Evolutionary conservation across 2,329 filamentous ascomycete genomes (phyloP).

Genomic region (Apiospora arundinis): DNA sequence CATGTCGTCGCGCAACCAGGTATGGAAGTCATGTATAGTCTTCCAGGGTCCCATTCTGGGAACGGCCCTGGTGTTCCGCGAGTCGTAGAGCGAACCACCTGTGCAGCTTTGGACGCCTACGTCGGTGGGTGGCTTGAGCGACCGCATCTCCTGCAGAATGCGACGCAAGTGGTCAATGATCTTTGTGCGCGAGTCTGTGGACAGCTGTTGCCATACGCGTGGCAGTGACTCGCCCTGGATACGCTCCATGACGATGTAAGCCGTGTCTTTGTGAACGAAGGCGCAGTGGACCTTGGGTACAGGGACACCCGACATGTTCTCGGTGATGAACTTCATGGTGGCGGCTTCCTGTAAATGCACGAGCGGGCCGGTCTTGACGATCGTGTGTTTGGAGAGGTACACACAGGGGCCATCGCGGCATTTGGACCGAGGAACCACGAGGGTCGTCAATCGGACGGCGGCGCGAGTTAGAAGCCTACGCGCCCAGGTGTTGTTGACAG

Average conservation of each 20-base stretch:
- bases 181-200: conserved; percentile 22
- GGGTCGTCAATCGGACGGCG: not conserved
- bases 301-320: conserved; percentile 48
- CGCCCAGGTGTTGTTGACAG: not conserved
- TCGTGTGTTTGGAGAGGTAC: not conserved
- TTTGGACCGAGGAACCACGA: not conserved
- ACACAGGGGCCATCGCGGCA: conserved; percentile 1
- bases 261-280: conserved; percentile 45
- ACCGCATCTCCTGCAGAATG: conserved; percentile 34
- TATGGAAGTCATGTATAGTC: conserved; percentile 41
- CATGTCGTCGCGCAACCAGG: conserved; percentile 36
- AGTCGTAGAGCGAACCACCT: conserved; percentile 33
- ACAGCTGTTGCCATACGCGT: conserved; percentile 25
- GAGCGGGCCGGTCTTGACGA: not conserved
- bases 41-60: conserved; percentile 40
- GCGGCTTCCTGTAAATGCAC: conserved; percentile 44
- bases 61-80: conserved; percentile 22
- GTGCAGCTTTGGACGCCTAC: conserved; percentile 33
- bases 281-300: conserved; percentile 52
- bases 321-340: conserved; percentile 47
- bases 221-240: conserved; percentile 35
- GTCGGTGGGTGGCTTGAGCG: conserved; percentile 29
- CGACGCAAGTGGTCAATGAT: conserved; percentile 33
- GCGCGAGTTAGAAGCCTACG: not conserved
- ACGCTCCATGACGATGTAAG: conserved; percentile 55